These are phyloP conservation scores for Phytophthora cryptogea DNA, from an alignment of 352 stramenopile genomes.

Conservation along the genomic window DNA sequence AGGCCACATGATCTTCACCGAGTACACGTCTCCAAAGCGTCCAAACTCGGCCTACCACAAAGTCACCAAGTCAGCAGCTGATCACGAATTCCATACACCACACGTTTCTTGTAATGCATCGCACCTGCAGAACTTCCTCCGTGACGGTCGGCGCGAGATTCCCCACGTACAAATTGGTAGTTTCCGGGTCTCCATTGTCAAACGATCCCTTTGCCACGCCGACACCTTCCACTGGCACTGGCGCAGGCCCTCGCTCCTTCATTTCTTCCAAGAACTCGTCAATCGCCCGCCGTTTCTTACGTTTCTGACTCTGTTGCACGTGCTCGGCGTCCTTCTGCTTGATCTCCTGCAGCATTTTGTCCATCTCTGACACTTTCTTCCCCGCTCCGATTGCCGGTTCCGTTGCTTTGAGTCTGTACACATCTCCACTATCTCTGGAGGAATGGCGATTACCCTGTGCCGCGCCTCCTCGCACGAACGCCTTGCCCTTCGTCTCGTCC, in stretches of 20 bases:
- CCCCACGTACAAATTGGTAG: constrained; percentile 95
- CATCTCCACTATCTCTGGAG: constrained; percentile 10
- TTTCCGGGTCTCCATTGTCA: constrained; percentile 83
- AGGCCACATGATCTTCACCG: constrained; percentile 99
- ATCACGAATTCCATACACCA: background rate
- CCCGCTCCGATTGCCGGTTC: background rate
- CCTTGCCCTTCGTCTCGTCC: constrained; percentile 61
- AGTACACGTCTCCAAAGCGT: constrained; percentile 92
- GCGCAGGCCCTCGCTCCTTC: constrained; percentile 59
- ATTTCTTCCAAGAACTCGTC: constrained; percentile 91
- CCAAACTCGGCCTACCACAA: constrained; percentile 73
- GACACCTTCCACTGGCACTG: constrained; percentile 25
- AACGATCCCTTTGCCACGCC: constrained; percentile 68
- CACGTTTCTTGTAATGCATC: background rate
- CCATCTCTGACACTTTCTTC: constrained; percentile 63
- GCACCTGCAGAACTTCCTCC: constrained; percentile 87
- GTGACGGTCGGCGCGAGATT: constrained; percentile 94
- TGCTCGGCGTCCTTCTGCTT: constrained; percentile 53
- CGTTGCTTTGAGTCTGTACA: constrained; percentile 48
- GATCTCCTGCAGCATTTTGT: constrained; percentile 75
- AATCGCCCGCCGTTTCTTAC: constrained; percentile 74
- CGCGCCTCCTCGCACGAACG: constrained; percentile 55
- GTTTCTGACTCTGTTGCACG: constrained; percentile 21
- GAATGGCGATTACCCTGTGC: background rate
- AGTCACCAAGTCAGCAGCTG: constrained; percentile 7